Conservation (phyloP, 129 eudicot genomes). For the sunflower (Helianthus annuus) region HanXRQr2.0-SUNRISE NC_035448.2:162183161-162183660, state of each 20-base stretch:
- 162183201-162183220: conserved; percentile 55
- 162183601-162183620: too few species aligned
- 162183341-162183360: conserved; percentile 79
- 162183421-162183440: conserved; percentile 7
- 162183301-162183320: conserved; percentile 73
- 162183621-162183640: too few species aligned
- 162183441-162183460: not conserved
- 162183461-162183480: not conserved
- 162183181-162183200: conserved; percentile 49
- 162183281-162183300: conserved; percentile 42
- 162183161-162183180: conserved; percentile 59
- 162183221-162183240: conserved; percentile 60
- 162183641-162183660: too few species aligned
- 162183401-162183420: conserved; percentile 77
- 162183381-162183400: conserved; percentile 54
- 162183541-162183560: too few species aligned
- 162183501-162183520: not conserved
- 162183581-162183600: too few species aligned
- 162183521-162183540: too few species aligned
- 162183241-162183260: conserved; percentile 82
- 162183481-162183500: not conserved
- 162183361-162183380: conserved; percentile 69
- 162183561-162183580: too few species aligned
- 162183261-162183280: conserved; percentile 77
- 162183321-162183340: conserved; percentile 88